A percentile compares a stretch with the other conserved stretches of the same genome.
phyloP scores from a whole-genome alignment of 1,284 basidiomycete genomes.

The Laetiporus sulphureus region DNA sequence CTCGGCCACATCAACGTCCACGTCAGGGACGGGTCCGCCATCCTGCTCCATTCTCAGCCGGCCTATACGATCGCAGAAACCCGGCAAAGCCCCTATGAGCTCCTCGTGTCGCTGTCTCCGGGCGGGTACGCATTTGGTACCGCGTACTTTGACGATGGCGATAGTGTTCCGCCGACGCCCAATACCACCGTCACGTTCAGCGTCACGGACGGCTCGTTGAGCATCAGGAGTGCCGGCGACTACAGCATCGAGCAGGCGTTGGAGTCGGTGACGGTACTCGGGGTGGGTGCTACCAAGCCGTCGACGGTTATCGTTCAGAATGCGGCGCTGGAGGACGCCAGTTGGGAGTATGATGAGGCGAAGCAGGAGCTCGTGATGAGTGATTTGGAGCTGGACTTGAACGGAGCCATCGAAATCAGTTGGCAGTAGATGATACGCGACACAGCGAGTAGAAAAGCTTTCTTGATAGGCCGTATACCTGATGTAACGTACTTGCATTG shows the following conservation, averaged over 20 bases:
- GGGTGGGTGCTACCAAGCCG: conserved; percentile 22
- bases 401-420: neutral
- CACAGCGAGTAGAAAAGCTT: too few relatives aligned
- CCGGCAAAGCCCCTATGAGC: conserved; percentile 42
- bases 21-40: conserved; percentile 50
- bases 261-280: conserved; percentile 27
- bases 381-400: conserved; percentile 5
- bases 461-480: too few relatives aligned
- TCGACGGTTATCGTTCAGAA: conserved; percentile 17
- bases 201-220: conserved; percentile 26
- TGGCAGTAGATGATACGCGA: conserved; percentile 19
- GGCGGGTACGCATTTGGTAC: conserved; percentile 43
- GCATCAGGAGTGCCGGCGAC: conserved; percentile 29
- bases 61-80: conserved; percentile 57
- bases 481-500: too few relatives aligned
- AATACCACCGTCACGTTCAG: conserved; percentile 38
- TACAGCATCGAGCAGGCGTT: conserved; percentile 26
- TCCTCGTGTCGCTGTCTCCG: conserved; percentile 46
- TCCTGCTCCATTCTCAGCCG: conserved; percentile 49
- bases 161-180: conserved; percentile 45
- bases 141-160: conserved; percentile 62
- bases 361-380: conserved; percentile 17
- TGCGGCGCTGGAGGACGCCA: conserved; percentile 21
- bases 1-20: conserved; percentile 69
- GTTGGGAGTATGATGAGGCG: conserved; percentile 15